phyloP scores from a whole-genome alignment of 495 filamentous ascomycete genomes.

The Neurospora intermedia region DNA sequence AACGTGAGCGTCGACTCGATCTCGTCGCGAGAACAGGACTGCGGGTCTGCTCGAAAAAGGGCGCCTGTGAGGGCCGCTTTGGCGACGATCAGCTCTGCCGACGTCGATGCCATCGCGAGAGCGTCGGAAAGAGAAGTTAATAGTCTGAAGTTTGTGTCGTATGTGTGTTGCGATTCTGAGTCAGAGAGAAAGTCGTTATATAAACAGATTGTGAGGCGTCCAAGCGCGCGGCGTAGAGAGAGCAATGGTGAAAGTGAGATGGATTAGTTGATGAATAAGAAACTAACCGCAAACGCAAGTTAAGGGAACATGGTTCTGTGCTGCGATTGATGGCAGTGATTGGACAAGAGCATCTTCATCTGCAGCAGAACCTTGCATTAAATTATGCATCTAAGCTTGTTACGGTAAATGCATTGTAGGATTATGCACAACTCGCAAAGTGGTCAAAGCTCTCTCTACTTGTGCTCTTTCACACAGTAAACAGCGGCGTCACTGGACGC shows the following conservation, averaged over 20 bases:
- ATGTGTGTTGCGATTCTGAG: neutral
- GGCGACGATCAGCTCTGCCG: slow-evolving; percentile 67
- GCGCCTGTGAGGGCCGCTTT: slow-evolving; percentile 70
- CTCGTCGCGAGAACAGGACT: slow-evolving; percentile 56
- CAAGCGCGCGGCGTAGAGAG: neutral
- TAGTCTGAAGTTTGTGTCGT: neutral
- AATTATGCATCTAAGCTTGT: neutral
- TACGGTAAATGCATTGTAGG: neutral
- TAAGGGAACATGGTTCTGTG: no score
- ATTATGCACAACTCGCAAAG: neutral
- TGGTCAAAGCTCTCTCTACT: neutral
- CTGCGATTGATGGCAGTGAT: neutral
- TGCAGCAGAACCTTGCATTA: neutral
- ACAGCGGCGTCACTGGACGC: neutral
- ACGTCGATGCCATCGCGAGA: slow-evolving; percentile 53
- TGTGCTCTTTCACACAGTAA: neutral
- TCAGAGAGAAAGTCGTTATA: neutral
- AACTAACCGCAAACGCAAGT: no score
- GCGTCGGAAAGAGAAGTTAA: neutral
- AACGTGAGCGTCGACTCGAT: slow-evolving; percentile 59
- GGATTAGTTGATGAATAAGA: neutral
- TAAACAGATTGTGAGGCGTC: neutral
- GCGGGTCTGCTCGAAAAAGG: slow-evolving; percentile 67
- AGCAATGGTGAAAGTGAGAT: neutral
- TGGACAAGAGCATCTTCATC: neutral